These are phyloP conservation scores for Madurella fahalii DNA, from an alignment of 2,329 filamentous ascomycete species.

Conservation along the genomic window DNA sequence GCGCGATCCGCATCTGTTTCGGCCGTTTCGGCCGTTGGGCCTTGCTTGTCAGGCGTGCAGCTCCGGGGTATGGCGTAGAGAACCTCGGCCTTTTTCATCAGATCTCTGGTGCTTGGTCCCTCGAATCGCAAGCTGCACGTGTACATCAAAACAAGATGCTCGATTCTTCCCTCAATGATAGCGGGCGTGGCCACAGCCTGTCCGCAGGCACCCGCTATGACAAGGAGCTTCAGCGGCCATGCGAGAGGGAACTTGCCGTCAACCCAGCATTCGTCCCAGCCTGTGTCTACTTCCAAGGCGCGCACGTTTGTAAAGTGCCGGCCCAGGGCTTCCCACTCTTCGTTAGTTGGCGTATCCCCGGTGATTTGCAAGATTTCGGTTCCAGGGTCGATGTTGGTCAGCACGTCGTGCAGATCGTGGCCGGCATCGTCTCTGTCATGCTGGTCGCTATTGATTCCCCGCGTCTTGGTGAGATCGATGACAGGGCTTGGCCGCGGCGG, in stretches of 20 bases:
- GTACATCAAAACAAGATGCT: background rate
- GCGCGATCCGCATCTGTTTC: background rate
- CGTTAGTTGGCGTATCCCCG: slow-evolving; percentile 3
- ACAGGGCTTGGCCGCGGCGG: too few relatives aligned
- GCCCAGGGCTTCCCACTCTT: slow-evolving; percentile 1
- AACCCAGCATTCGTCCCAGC: slow-evolving; percentile 2
- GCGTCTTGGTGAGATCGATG: background rate
- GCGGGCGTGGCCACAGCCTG: slow-evolving; percentile 2
- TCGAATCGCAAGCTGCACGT: background rate
- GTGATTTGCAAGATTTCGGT: slow-evolving; percentile 1
- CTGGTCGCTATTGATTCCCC: background rate
- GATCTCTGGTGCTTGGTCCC: background rate
- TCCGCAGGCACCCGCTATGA: background rate
- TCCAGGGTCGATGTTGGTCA: background rate
- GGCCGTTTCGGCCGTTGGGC: too few relatives aligned
- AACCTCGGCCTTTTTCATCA: slow-evolving; percentile 8
- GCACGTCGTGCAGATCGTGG: background rate
- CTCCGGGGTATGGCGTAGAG: background rate
- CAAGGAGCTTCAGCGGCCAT: slow-evolving; percentile 9
- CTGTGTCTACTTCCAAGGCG: background rate
- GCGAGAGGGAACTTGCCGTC: slow-evolving; percentile 7
- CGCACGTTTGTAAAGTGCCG: slow-evolving; percentile 4
- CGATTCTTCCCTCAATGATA: slow-evolving; percentile 3
- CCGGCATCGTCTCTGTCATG: background rate
- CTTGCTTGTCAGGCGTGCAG: background rate